These are phyloP conservation scores for Trichoderma parareesei DNA, from an alignment of 495 filamentous ascomycete genomes.

Conservation along the genomic window DNA sequence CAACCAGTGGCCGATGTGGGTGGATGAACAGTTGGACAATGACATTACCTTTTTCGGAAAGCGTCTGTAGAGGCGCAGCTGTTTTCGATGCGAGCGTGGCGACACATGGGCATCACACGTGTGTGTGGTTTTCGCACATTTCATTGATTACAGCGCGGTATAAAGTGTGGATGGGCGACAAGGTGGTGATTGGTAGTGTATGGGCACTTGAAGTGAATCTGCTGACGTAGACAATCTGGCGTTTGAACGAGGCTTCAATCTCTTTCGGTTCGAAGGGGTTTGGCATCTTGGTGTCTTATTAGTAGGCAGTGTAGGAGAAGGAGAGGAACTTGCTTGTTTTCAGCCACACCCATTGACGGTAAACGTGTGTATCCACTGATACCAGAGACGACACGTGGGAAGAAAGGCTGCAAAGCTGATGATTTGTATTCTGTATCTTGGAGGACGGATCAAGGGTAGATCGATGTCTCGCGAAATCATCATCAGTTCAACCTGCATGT, in stretches of 20 bases:
- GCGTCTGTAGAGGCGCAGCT: conserved; percentile 12
- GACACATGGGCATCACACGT: not conserved
- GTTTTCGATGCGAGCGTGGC: not conserved
- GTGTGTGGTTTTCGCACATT: not conserved
- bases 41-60: conserved; percentile 30
- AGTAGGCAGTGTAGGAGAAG: no score
- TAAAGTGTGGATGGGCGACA: no score
- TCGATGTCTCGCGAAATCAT: no score
- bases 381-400: not conserved
- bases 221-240: no score
- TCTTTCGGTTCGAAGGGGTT: no score
- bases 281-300: no score
- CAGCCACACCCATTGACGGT: not conserved
- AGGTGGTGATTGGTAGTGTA: no score
- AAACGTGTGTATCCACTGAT: not conserved
- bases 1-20: conserved; percentile 42
- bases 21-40: conserved; percentile 31
- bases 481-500: no score
- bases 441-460: no score
- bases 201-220: no score
- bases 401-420: not conserved
- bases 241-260: no score
- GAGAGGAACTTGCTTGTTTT: not conserved
- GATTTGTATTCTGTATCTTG: no score
- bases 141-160: not conserved